Conservation (phyloP, 805 yeast genomes). For the Hanseniaspora clermontiae region DNA sequence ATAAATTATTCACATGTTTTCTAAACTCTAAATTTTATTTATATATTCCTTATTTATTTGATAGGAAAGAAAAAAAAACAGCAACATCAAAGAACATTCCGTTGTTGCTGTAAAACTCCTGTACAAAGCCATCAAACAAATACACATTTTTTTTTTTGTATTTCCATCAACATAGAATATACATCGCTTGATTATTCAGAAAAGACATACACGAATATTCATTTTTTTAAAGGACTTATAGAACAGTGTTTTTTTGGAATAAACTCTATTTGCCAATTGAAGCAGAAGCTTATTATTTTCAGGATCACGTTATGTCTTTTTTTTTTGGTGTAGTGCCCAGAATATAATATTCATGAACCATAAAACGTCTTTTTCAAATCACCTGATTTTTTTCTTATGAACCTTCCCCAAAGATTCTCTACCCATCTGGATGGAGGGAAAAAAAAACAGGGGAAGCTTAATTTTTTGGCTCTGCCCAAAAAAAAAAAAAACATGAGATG, state of each 20-base stretch:
- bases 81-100: too few species aligned
- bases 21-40: neutral
- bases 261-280: neutral
- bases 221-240: too few species aligned
- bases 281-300: neutral
- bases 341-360: too few species aligned
- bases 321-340: too few species aligned
- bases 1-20: conserved; percentile 31
- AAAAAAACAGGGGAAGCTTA: neutral
- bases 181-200: too few species aligned
- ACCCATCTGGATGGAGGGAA: neutral
- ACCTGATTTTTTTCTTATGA: neutral
- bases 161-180: too few species aligned
- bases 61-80: neutral
- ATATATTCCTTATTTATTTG: neutral
- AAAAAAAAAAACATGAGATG: conserved; percentile 6
- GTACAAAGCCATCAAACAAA: too few species aligned
- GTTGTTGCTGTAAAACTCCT: too few species aligned
- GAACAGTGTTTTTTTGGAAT: too few species aligned
- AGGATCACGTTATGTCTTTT: neutral
- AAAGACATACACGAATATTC: too few species aligned
- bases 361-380: neutral
- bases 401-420: neutral
- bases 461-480: neutral
- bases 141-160: too few species aligned